Percentiles rank a stretch among this genome's conserved stretches.
These are phyloP conservation scores for Thielaviopsis punctulata DNA, from an alignment of 2,329 filamentous ascomycete species.

Conservation along the genomic window DNA sequence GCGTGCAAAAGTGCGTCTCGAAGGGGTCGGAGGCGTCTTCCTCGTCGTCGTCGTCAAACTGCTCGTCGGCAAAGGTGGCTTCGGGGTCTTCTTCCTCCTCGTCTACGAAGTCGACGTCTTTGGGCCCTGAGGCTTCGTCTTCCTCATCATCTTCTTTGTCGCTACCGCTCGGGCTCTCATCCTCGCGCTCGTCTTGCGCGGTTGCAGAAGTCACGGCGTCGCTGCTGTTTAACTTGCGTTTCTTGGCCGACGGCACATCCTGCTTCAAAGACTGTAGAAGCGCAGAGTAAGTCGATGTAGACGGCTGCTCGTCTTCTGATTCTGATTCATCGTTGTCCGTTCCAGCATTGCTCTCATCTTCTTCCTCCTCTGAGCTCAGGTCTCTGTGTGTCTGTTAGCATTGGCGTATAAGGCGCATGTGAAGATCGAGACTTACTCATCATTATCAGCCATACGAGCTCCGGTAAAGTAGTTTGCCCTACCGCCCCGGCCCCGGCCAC, in stretches of 20 bases:
- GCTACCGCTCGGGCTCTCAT: slow-evolving; percentile 13
- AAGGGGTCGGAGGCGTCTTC: slow-evolving; percentile 52
- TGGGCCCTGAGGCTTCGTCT: slow-evolving; percentile 21
- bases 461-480: slow-evolving; percentile 27
- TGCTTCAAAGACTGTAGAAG: slow-evolving; percentile 38
- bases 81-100: slow-evolving; percentile 26
- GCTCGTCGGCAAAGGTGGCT: slow-evolving; percentile 21
- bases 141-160: slow-evolving; percentile 11
- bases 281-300: slow-evolving; percentile 33
- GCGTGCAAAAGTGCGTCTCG: slow-evolving; percentile 58
- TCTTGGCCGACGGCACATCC: slow-evolving; percentile 30
- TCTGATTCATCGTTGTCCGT: slow-evolving; percentile 18
- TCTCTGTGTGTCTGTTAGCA: neutral
- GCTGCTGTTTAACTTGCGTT: slow-evolving; percentile 35
- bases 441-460: slow-evolving; percentile 26
- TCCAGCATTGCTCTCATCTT: slow-evolving; percentile 27
- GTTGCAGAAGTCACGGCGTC: slow-evolving; percentile 14
- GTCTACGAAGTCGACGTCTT: slow-evolving; percentile 17
- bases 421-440: slow-evolving; percentile 18
- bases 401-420: neutral
- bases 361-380: slow-evolving; percentile 23
- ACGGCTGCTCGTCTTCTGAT: slow-evolving; percentile 24
- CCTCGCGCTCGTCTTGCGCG: slow-evolving; percentile 12
- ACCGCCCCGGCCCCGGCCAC: slow-evolving; percentile 18
- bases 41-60: slow-evolving; percentile 31